phyloP scores from a whole-genome alignment of 2,329 filamentous ascomycete genomes.

The Epichloe glyceriae region DNA sequence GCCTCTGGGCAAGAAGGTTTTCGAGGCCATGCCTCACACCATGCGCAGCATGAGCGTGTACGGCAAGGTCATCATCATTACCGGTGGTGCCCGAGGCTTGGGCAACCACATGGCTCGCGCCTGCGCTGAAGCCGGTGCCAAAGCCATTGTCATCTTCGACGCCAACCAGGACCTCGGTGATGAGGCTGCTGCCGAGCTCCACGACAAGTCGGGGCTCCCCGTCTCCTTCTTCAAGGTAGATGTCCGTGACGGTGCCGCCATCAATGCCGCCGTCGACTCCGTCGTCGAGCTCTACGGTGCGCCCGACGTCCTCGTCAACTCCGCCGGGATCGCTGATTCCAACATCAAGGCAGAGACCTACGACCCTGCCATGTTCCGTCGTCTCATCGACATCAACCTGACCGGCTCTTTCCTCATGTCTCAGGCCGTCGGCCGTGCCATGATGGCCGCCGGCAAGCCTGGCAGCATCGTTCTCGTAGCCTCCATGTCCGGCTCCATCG shows the following conservation, averaged over 20 bases:
- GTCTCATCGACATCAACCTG: slow-evolving; percentile 71
- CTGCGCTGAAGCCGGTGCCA: slow-evolving; percentile 62
- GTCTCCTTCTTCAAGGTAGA: slow-evolving; percentile 70
- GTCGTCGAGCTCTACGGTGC: slow-evolving; percentile 54
- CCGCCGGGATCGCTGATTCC: slow-evolving; percentile 69
- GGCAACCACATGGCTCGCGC: slow-evolving; percentile 71
- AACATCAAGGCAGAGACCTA: slow-evolving; percentile 75
- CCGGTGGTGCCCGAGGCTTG: slow-evolving; percentile 63
- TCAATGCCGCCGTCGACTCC: slow-evolving; percentile 55
- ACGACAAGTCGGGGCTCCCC: slow-evolving; percentile 58
- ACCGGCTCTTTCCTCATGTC: slow-evolving; percentile 68
- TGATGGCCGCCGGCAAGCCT: slow-evolving; percentile 59
- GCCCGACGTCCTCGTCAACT: slow-evolving; percentile 66
- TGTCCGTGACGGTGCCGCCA: slow-evolving; percentile 57
- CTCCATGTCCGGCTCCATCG: slow-evolving; percentile 71
- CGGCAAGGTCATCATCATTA: slow-evolving; percentile 60
- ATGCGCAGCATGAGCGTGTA: slow-evolving; percentile 57
- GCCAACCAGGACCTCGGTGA: slow-evolving; percentile 65
- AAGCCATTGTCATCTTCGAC: slow-evolving; percentile 63
- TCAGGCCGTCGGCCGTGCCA: slow-evolving; percentile 56
- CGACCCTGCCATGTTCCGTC: slow-evolving; percentile 62
- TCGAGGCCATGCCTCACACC: slow-evolving; percentile 46
- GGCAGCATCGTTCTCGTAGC: slow-evolving; percentile 66
- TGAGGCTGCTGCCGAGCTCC: slow-evolving; percentile 53
- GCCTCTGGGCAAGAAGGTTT: slow-evolving; percentile 41